Base-by-base conservation (phyloP, 2,329 filamentous ascomycete species). In the Penicillium italicum region DNA sequence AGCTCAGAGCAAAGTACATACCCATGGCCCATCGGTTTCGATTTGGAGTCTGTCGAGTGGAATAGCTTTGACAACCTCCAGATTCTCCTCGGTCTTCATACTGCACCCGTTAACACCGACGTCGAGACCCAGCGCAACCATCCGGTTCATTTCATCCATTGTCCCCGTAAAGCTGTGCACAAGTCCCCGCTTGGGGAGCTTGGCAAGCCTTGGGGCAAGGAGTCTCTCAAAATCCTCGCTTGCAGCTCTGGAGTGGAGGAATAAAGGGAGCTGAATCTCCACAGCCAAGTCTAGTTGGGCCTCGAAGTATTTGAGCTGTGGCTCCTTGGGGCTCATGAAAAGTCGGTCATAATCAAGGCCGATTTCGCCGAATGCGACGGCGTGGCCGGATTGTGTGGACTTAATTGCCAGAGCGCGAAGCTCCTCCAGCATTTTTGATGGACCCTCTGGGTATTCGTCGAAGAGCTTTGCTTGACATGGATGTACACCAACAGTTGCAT, bases 101-200 rank as follows among this genome's bases (percentile, higher is more conserved):
- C 90, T 95, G 74, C 94, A 99, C 5, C 94, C 94, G 69, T 99
- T 99, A 58, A 97, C 85, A n/a, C 94, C 93, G 58, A 99, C 86
- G 74, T 96, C 88, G 51, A 97, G 83, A 0, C 92, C 93, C 43
- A 95, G 73, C 2, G 85, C 85, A 65, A 95, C 85, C 53, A 97
- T 77, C 62, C 90, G 84, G 53, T 82, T 77, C 88, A 96, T 93
- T 75, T 96, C 94, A 53, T 88, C 89, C 14, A 85, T 74, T 0
- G 90, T 91, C 3, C 94, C 94, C 0, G 94, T 99, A 68, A 99
- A 99, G 69, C 88, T 93, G 76, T 99, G 94, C 51, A 99, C 94
- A 16, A 97, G 85, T 14, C 90, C 94, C 18, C 87, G 84, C 65
- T 83, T 88, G 22, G 88, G 85, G 14, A 97, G 77, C 54, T 79